Conservation (phyloP, 176 grass and related monocot genomes). For the Chrysopogon serrulatus region DNA sequence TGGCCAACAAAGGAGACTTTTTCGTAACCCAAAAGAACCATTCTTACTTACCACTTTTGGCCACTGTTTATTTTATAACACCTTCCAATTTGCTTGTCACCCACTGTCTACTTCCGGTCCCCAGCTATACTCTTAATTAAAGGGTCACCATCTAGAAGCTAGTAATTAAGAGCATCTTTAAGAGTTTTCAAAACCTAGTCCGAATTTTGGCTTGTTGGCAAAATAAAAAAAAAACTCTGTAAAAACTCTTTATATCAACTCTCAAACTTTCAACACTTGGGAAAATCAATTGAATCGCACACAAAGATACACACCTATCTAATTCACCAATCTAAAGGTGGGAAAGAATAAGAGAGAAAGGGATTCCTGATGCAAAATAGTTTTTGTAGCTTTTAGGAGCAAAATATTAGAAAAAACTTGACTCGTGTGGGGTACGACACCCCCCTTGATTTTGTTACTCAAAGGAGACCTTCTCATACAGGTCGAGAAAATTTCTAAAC, state of each 20-base stretch:
- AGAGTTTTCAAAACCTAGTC: background rate
- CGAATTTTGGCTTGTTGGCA: background rate
- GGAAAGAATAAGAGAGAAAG: background rate
- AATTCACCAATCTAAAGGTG: background rate
- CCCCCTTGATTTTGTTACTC: too few species aligned
- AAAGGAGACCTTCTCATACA: too few species aligned
- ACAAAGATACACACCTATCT: background rate
- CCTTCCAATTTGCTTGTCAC: background rate
- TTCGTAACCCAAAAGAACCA: background rate
- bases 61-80: background rate
- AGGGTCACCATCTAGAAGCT: background rate
- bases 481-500: too few species aligned
- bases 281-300: background rate
- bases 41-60: background rate
- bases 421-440: too few species aligned
- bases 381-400: too few species aligned
- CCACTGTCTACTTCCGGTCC: background rate
- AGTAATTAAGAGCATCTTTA: background rate
- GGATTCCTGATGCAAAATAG: background rate
- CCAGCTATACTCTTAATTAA: background rate
- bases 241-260: background rate
- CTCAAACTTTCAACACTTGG: background rate
- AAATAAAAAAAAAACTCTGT: background rate
- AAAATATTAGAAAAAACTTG: too few species aligned
- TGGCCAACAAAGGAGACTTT: background rate